phyloP scores from a whole-genome alignment of 345 rosid species.

The Anastatica hierochuntica region DNA sequence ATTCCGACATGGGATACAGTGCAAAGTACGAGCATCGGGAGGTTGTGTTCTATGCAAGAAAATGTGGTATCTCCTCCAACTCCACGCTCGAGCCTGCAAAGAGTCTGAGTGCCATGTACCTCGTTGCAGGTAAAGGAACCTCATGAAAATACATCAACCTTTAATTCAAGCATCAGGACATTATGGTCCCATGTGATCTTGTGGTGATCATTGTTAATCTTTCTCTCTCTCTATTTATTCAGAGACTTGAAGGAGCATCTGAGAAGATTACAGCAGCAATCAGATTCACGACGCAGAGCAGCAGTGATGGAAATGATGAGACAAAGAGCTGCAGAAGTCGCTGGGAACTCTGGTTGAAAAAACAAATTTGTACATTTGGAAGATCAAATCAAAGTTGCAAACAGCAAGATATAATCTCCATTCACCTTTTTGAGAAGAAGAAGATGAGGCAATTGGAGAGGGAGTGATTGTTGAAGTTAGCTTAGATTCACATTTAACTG shows the following conservation, averaged over 20 bases:
- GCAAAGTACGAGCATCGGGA: constrained; percentile 83
- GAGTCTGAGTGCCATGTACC: constrained; percentile 91
- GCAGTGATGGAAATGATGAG: constrained; percentile 99
- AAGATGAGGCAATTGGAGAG: too few relatives aligned
- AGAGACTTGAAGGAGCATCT: constrained; percentile 94
- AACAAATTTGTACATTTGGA: too few relatives aligned
- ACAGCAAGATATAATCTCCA: too few relatives aligned
- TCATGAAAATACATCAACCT: not conserved
- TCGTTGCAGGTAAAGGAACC: constrained; percentile 66
- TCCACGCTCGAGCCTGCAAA: constrained; percentile 98
- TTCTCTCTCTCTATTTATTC: constrained; percentile 11
- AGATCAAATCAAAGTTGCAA: too few relatives aligned
- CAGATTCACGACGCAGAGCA: constrained; percentile 95
- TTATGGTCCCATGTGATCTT: not conserved
- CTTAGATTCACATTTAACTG: too few relatives aligned
- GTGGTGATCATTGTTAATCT: constrained; percentile 12
- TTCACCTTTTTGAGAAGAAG: too few relatives aligned
- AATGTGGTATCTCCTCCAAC: constrained; percentile 99
- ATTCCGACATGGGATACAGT: constrained; percentile 86
- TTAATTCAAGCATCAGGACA: too few relatives aligned
- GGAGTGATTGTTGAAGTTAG: too few relatives aligned
- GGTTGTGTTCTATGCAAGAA: constrained; percentile 91
- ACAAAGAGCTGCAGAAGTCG: constrained; percentile 97
- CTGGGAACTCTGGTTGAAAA: constrained; percentile 57
- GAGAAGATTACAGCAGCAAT: constrained; percentile 91